These are phyloP conservation scores for Dothistroma septosporum DNA, from an alignment of 2,329 filamentous ascomycete species.

Conservation along the genomic window DNA sequence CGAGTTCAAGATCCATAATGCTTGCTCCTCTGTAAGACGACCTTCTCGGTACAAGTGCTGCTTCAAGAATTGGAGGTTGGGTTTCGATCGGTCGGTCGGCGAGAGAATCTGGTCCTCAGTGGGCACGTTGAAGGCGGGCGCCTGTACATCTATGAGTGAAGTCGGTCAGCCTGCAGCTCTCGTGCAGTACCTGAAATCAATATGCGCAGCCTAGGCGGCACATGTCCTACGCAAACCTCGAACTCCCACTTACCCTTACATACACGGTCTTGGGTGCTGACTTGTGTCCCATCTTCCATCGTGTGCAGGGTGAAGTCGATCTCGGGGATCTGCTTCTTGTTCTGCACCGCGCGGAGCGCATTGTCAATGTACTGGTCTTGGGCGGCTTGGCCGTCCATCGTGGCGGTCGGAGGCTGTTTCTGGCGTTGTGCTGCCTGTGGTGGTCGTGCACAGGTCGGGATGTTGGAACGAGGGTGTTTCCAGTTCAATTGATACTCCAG, in stretches of 20 bases:
- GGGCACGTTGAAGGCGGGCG: constrained; percentile 86
- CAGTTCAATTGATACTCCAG: neutral
- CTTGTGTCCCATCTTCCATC: constrained; percentile 95
- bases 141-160: constrained; percentile 75
- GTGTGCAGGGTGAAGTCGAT: constrained; percentile 98
- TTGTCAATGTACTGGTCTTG: constrained; percentile 64
- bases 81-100: constrained; percentile 78
- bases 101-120: constrained; percentile 94
- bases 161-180: constrained; percentile 18
- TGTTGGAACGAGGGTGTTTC: neutral
- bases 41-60: constrained; percentile 98
- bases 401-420: constrained; percentile 12
- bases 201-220: neutral
- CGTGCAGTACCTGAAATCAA: neutral
- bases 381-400: constrained; percentile 33
- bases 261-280: constrained; percentile 91
- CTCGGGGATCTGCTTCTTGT: constrained; percentile 94
- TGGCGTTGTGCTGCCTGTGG: neutral
- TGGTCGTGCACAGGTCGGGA: neutral
- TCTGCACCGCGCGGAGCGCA: constrained; percentile 82
- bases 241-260: constrained; percentile 75
- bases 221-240: neutral
- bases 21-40: constrained; percentile 93
- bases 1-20: constrained; percentile 86
- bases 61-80: constrained; percentile 90